Conservation (phyloP, 2,329 filamentous ascomycete genomes). For the Penicillium sclerotiorum region DNA sequence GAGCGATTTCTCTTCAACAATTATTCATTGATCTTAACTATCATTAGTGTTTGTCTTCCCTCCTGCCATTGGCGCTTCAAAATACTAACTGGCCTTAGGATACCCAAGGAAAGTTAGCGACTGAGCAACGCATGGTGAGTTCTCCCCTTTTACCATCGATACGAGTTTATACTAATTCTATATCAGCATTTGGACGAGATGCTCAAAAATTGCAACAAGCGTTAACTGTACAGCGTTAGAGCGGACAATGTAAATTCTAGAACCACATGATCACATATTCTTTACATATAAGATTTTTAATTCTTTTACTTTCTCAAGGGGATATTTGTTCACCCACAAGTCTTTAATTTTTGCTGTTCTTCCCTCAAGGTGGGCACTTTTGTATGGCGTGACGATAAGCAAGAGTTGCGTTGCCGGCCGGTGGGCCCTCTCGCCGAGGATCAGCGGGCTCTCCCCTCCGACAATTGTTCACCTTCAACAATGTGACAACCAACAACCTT, state of each 20-base stretch:
- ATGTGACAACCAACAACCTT: not conserved
- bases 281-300: conserved; percentile 9
- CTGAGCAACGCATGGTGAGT: conserved; percentile 67
- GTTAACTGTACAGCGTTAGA: conserved; percentile 21
- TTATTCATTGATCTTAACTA: conserved; percentile 90
- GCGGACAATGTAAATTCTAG: conserved; percentile 10
- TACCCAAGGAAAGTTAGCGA: conserved; percentile 51
- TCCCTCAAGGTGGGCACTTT: no score
- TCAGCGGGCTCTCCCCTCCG: conserved; percentile 15
- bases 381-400: not conserved
- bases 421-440: conserved; percentile 11
- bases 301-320: not conserved
- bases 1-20: conserved; percentile 94
- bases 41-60: conserved; percentile 65
- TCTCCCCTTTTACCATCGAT: not conserved
- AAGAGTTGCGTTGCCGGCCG: not conserved
- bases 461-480: not conserved
- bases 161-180: not conserved
- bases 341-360: no score
- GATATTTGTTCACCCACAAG: no score
- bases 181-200: conserved; percentile 43
- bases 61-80: not conserved
- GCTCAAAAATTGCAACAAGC: conserved; percentile 40
- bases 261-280: not conserved
- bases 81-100: conserved; percentile 35